phyloP scores from a whole-genome alignment of 345 rosid genomes.

The Passiflora organensis region DNA sequence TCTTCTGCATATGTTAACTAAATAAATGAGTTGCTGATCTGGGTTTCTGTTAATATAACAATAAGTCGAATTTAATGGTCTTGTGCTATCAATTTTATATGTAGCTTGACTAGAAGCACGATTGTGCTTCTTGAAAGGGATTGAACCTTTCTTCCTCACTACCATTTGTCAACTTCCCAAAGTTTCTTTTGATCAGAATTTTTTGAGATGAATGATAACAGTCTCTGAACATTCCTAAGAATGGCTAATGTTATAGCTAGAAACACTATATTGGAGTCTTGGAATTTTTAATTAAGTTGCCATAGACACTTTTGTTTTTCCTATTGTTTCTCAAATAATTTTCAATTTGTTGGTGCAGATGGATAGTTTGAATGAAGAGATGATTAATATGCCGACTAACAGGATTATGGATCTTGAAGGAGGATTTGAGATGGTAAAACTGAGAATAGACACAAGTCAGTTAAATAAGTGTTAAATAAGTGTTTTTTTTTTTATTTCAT shows the following conservation, averaged over 20 bases:
- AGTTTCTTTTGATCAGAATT: too few species aligned
- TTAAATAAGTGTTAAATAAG: constrained; percentile 3
- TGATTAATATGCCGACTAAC: constrained; percentile 32
- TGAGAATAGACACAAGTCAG: not conserved
- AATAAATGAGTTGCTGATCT: constrained; percentile 3
- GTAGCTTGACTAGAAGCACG: not conserved
- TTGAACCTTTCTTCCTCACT: too few species aligned
- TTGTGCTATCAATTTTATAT: constrained; percentile 4
- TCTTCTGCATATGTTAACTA: not conserved
- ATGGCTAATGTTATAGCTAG: too few species aligned
- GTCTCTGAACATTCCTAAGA: too few species aligned
- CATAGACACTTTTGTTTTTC: not conserved
- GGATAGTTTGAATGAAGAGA: constrained; percentile 72
- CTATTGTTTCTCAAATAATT: constrained; percentile 1
- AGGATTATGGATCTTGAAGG: constrained; percentile 26
- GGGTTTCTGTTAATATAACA: not conserved
- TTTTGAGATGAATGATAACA: too few species aligned
- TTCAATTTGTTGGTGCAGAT: constrained; percentile 47
- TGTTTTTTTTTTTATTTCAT: constrained; percentile 6
- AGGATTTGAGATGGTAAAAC: constrained; percentile 25
- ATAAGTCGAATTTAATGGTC: not conserved
- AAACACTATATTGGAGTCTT: too few species aligned
- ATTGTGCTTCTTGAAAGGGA: not conserved
- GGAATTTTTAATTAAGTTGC: too few species aligned
- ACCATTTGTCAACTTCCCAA: too few species aligned